These are phyloP conservation scores for Clavispora carvajalis DNA, from an alignment of 805 yeast genomes.

Conservation along the genomic window DNA sequence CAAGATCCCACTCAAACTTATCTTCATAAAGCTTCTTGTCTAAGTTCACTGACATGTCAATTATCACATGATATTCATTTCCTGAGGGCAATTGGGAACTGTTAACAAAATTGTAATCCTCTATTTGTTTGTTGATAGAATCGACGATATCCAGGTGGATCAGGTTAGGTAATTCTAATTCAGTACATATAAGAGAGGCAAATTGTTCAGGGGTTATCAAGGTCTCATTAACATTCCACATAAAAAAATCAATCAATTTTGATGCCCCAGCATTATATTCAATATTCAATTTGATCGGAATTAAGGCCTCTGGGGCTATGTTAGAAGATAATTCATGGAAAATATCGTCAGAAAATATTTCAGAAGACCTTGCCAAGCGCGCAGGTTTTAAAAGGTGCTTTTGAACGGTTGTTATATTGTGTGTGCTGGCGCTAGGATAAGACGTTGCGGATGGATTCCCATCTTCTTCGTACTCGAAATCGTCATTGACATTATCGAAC, in stretches of 20 bases:
- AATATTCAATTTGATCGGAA: constrained; percentile 63
- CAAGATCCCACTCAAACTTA: constrained; percentile 89
- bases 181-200: constrained; percentile 74
- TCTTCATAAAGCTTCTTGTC: constrained; percentile 85
- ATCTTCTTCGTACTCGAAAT: constrained; percentile 28
- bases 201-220: constrained; percentile 67
- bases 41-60: constrained; percentile 75
- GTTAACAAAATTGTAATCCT: constrained; percentile 63
- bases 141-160: constrained; percentile 60
- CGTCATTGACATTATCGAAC: constrained; percentile 58
- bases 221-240: constrained; percentile 69
- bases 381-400: constrained; percentile 22
- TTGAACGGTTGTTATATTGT: constrained; percentile 30
- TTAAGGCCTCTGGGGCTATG: constrained; percentile 33
- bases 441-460: constrained; percentile 4
- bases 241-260: constrained; percentile 55
- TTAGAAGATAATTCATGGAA: constrained; percentile 3
- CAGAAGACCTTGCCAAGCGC: constrained; percentile 6
- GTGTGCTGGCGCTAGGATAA: constrained; percentile 20
- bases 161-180: constrained; percentile 70
- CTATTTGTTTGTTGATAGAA: constrained; percentile 75
- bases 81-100: constrained; percentile 56
- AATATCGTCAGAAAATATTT: constrained; percentile 4
- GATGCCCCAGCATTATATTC: constrained; percentile 50
- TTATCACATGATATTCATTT: constrained; percentile 64